A percentile compares a stretch with the other conserved stretches of the same genome.
Conservation (phyloP, 2,329 filamentous ascomycete species). For the Mycosphaerelloides madeirae region DNA sequence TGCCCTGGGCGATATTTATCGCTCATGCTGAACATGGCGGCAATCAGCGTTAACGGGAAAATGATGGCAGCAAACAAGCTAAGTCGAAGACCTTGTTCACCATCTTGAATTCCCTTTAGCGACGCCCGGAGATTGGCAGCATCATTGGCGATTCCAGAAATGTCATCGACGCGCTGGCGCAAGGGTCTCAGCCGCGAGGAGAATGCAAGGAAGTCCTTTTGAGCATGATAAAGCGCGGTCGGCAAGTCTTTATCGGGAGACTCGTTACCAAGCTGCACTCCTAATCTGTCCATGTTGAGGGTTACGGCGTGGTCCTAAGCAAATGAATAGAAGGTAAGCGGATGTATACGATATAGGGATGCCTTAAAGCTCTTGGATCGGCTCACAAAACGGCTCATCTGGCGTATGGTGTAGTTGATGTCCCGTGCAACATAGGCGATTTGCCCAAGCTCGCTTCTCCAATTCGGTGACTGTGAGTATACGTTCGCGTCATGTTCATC, state of each 20-base stretch:
- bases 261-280: conserved; percentile 11
- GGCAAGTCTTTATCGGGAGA: conserved; percentile 3
- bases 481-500: conserved; percentile 20
- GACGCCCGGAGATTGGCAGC: conserved; percentile 18
- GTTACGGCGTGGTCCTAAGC: conserved; percentile 19
- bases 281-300: conserved; percentile 19
- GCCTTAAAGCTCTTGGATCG: no score
- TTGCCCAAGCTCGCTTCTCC: conserved; percentile 17
- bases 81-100: conserved; percentile 19
- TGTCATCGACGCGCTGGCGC: conserved; percentile 17
- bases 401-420: conserved; percentile 21
- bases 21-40: conserved; percentile 15
- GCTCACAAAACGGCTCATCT: conserved; percentile 21
- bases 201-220: conserved; percentile 22
- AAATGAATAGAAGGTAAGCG: no score
- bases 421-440: conserved; percentile 4
- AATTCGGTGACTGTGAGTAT: conserved; percentile 10
- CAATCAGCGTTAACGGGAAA: conserved; percentile 14
- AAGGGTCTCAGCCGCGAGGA: conserved; percentile 15
- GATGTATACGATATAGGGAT: no score
- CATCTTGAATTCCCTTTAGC: conserved; percentile 21
- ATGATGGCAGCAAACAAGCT: conserved; percentile 20
- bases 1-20: conserved; percentile 18
- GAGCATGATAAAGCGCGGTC: conserved; percentile 13
- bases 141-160: conserved; percentile 19